Evolutionary conservation across 441 rosid genomes (phyloP), one percentile per base, ranked within the genome.

Genomic region (Brassica balearica): DNA sequence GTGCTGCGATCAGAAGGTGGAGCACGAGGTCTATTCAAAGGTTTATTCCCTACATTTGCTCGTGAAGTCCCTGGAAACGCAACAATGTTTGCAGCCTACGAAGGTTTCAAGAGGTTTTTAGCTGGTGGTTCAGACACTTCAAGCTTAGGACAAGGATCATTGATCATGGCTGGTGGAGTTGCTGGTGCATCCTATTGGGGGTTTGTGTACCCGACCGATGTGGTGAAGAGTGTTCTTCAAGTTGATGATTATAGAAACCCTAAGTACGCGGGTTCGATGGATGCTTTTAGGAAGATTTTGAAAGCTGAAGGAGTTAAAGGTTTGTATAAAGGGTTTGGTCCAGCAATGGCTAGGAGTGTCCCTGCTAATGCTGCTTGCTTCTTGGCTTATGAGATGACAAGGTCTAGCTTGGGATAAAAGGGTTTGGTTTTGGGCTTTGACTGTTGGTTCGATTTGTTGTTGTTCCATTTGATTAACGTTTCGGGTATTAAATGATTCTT

Each of bases 311-410:
- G 99, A 46, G 82, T 85, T 70, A 93, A 92, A 81, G 99, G 97
- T 61, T 77, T 93, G 79, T 95, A 92, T 89, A 92, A 85, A 82
- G 99, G 99, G 27, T 95, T 95, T 14, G 88, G 95, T 58, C 97
- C 98, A 12, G 97, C 99, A 43, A 92, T 95, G 99, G 94, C 85
- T 14, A 87, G 97, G 72, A 95, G 98, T 74, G 85, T 95, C 59
- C 97, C 97, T 19, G 99, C 99, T 12, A 93, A 93, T 85, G 98
- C 98, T 41, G 99, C 97, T 8, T 93, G 97, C 73, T 93, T 95
- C 95, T 85, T 93, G 89, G 99, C 92, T 8, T 90, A 88, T 67
- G 98, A 95, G 79, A 82, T 95, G 80, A 87, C 92, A 22, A 90
- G 90, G 73, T 86, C 99, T 12, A 89, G 94, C 84, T 85, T 95